A percentile compares a stretch with the other conserved stretches of the same genome.
Conservation (phyloP, 129 eudicot species). For the Helianthus tuberosus region DNA sequence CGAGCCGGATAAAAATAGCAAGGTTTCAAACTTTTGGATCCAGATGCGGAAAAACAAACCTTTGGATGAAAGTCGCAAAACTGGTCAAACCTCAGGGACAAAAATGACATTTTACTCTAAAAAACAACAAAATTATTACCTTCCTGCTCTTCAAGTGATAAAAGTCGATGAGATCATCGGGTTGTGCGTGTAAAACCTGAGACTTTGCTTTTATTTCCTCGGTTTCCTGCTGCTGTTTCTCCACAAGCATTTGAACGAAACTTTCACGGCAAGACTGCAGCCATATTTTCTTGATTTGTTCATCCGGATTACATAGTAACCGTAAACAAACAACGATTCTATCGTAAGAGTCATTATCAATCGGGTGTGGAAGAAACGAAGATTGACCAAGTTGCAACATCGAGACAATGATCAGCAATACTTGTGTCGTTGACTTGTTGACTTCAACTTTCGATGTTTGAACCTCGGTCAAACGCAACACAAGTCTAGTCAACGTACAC, state of each 20-base stretch:
- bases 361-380: slow-evolving; percentile 85
- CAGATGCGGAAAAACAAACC: too few relatives aligned
- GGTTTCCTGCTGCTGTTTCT: slow-evolving; percentile 81
- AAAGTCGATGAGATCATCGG: slow-evolving; percentile 95
- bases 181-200: slow-evolving; percentile 75
- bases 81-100: too few relatives aligned
- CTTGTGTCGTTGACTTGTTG: slow-evolving; percentile 54
- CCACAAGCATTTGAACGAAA: slow-evolving; percentile 92
- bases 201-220: slow-evolving; percentile 94
- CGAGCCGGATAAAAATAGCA: too few relatives aligned
- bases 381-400: slow-evolving; percentile 92
- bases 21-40: too few relatives aligned
- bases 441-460: slow-evolving; percentile 75
- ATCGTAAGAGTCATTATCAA: slow-evolving; percentile 85
- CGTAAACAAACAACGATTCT: slow-evolving; percentile 77
- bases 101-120: neutral
- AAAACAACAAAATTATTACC: slow-evolving; percentile 45
- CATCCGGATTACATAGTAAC: slow-evolving; percentile 72
- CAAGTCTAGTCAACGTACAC: slow-evolving; percentile 77
- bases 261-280: slow-evolving; percentile 85
- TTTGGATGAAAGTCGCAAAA: too few relatives aligned
- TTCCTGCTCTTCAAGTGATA: slow-evolving; percentile 91
- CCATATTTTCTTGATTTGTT: slow-evolving; percentile 77
- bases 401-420: slow-evolving; percentile 66
- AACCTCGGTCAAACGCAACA: slow-evolving; percentile 82